Evolutionary conservation across 805 yeast species (phyloP).

Genomic region (Candida ascalaphidarum): DNA sequence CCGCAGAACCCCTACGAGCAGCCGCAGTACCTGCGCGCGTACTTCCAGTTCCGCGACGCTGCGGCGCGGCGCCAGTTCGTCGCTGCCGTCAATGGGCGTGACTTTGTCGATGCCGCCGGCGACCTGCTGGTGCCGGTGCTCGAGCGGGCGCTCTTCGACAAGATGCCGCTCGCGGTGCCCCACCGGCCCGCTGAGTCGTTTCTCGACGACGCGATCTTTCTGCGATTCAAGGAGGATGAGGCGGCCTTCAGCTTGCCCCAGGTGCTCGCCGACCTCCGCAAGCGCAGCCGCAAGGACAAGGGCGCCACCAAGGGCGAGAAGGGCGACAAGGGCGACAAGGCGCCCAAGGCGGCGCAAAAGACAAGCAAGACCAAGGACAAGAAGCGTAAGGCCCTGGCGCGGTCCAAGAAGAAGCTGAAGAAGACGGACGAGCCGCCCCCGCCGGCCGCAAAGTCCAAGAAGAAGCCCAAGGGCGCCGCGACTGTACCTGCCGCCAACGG

Average conservation of each 20-base stretch:
- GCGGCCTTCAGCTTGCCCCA: slow-evolving; percentile 1
- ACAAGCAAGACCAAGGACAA: not conserved
- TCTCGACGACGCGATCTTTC: slow-evolving; percentile 9
- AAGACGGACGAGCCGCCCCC: not conserved
- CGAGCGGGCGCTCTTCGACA: slow-evolving; percentile 21
- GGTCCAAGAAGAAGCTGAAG: not conserved
- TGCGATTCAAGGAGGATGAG: slow-evolving; percentile 9
- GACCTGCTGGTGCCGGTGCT: slow-evolving; percentile 25
- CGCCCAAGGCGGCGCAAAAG: not conserved
- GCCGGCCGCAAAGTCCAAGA: not conserved
- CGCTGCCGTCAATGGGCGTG: slow-evolving; percentile 6
- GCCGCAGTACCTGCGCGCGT: slow-evolving; percentile 11
- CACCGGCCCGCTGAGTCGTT: slow-evolving; percentile 3
- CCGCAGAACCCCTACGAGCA: slow-evolving; percentile 10
- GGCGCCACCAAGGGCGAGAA: not conserved
- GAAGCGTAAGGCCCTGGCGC: not conserved
- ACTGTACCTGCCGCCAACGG: not conserved
- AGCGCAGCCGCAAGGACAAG: slow-evolving; percentile 2
- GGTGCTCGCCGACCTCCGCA: slow-evolving; percentile 1
- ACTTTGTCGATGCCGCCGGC: slow-evolving; percentile 16
- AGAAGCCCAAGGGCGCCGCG: slow-evolving; percentile 1
- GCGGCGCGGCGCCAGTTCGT: slow-evolving; percentile 4
- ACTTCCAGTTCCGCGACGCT: slow-evolving; percentile 6
- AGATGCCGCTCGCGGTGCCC: slow-evolving; percentile 14
- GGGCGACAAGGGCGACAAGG: slow-evolving; percentile 1